Conservation (phyloP, 495 filamentous ascomycete species). For the Hypoxylon intermedium region DNA sequence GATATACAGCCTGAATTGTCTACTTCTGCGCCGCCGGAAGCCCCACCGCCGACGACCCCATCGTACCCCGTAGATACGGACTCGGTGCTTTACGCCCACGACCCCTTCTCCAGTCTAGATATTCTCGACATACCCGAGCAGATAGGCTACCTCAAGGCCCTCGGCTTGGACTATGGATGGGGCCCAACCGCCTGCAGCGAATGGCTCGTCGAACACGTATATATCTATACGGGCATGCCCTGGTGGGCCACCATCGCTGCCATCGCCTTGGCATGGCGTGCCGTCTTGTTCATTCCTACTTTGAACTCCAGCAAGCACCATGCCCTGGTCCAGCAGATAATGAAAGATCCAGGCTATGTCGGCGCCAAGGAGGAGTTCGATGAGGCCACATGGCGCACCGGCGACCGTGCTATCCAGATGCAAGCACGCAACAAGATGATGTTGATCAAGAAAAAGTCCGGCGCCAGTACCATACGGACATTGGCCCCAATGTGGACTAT, state of each 20-base stretch:
- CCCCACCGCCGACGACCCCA: not conserved
- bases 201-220: conserved; percentile 79
- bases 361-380: conserved; percentile 57
- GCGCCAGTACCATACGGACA: conserved; percentile 59
- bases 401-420: conserved; percentile 54
- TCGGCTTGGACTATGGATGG: conserved; percentile 87
- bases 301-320: conserved; percentile 64
- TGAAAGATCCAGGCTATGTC: conserved; percentile 54
- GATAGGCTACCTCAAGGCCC: conserved; percentile 80
- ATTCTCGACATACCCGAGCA: conserved; percentile 66
- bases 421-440: conserved; percentile 54
- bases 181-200: conserved; percentile 75
- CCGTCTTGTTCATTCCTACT: conserved; percentile 67
- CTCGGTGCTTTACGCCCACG: not conserved
- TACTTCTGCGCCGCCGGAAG: conserved; percentile 4
- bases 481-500: conserved; percentile 69
- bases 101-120: conserved; percentile 42
- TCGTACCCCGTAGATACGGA: conserved; percentile 1
- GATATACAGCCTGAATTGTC: not conserved
- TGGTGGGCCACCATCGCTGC: conserved; percentile 81
- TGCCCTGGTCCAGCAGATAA: conserved; percentile 61
- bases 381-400: conserved; percentile 48
- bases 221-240: conserved; percentile 73
- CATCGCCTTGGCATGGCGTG: conserved; percentile 69
- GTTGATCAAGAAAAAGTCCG: conserved; percentile 58